Conservation (phyloP, 1,139 yeast species). For the Kodamaea sp. region DNA sequence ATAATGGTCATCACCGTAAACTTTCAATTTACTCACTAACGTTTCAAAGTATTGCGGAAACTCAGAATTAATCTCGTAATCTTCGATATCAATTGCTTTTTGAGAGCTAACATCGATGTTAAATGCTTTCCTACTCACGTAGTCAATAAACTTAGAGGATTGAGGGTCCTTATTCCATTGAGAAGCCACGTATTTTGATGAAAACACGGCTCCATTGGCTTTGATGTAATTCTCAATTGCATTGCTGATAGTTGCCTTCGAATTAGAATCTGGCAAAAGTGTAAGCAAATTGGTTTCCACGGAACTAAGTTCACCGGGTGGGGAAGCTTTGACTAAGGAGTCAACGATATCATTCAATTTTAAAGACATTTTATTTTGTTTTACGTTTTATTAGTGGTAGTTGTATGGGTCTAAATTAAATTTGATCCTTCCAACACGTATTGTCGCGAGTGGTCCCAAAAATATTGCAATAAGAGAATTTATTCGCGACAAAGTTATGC, state of each 20-base stretch:
- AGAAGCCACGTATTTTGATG: slow-evolving; percentile 32
- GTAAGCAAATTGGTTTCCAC: slow-evolving; percentile 25
- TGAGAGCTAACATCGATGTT: slow-evolving; percentile 54
- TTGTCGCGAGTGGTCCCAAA: too few relatives aligned
- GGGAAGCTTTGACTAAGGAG: slow-evolving; percentile 36
- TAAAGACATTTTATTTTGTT: slow-evolving; percentile 5
- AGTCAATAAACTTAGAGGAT: slow-evolving; percentile 40
- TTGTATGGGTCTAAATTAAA: not conserved
- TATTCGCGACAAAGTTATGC: not conserved
- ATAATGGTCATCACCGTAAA: slow-evolving; percentile 47
- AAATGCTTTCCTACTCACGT: slow-evolving; percentile 46
- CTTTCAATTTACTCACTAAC: slow-evolving; percentile 28
- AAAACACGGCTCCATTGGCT: slow-evolving; percentile 29
- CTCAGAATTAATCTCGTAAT: slow-evolving; percentile 21
- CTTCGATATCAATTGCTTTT: slow-evolving; percentile 51
- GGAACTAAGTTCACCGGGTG: slow-evolving; percentile 40
- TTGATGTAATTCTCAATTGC: slow-evolving; percentile 31
- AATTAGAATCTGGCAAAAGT: slow-evolving; percentile 21
- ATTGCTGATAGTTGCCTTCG: slow-evolving; percentile 22
- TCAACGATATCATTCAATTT: slow-evolving; percentile 27
- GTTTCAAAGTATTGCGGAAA: slow-evolving; percentile 32
- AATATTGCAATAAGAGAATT: too few relatives aligned
- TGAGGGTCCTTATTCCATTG: slow-evolving; percentile 29
- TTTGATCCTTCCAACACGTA: not conserved
- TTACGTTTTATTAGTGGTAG: not conserved